Evolutionary conservation across 768 basidiomycete species (phyloP).

Genomic region (Tricholoma flavovirens): DNA sequence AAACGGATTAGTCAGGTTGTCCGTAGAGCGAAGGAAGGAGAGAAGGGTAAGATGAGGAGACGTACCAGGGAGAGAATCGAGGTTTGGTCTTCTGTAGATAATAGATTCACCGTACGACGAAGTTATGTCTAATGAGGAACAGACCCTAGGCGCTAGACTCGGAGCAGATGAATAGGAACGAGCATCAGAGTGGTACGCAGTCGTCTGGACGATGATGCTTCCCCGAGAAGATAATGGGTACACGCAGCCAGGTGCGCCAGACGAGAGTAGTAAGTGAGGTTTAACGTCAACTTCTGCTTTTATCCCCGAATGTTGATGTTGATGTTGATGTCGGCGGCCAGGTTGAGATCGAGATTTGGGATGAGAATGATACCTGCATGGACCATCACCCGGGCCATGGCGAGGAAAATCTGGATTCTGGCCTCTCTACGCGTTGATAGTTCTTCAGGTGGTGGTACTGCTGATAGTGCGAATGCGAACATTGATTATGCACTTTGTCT

Average conservation of each 20-base stretch:
- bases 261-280: background rate
- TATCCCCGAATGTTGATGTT: background rate
- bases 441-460: background rate
- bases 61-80: slow-evolving; percentile 52
- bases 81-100: slow-evolving; percentile 38
- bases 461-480: background rate
- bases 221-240: background rate
- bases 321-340: too few species aligned
- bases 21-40: too few species aligned
- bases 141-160: background rate
- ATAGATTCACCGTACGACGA: too few species aligned
- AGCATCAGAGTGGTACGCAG: background rate
- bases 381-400: too few species aligned
- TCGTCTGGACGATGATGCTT: background rate
- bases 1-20: slow-evolving; percentile 3
- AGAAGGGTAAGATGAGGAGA: slow-evolving; percentile 4
- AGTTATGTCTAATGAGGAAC: background rate
- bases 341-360: background rate
- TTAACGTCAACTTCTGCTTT: background rate
- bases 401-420: background rate
- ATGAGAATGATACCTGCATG: background rate
- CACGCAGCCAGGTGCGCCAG: background rate
- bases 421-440: background rate
- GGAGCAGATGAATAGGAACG: slow-evolving; percentile 22
- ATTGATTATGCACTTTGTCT: slow-evolving; percentile 1